Conservation (phyloP, 768 basidiomycete genomes). For the Russula lepida region DNA sequence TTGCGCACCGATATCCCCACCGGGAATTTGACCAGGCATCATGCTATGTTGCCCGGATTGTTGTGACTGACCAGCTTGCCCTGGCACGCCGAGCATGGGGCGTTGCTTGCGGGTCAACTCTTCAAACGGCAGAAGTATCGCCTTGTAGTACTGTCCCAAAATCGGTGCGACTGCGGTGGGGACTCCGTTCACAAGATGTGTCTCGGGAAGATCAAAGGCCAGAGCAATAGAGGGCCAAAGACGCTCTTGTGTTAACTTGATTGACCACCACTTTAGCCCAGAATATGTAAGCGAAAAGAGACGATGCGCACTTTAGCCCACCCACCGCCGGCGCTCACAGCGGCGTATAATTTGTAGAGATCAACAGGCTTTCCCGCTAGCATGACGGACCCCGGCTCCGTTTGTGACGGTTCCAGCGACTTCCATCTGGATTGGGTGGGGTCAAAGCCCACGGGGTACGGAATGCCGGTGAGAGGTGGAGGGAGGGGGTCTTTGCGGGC, state of each 20-base stretch:
- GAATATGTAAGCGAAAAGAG: conserved; percentile 2
- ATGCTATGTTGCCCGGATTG: conserved; percentile 21
- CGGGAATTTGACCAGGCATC: conserved; percentile 18
- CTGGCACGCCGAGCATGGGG: conserved; percentile 38
- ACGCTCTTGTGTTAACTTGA: conserved; percentile 18
- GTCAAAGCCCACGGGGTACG: conserved; percentile 51
- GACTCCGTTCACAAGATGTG: conserved; percentile 28
- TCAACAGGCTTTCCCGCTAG: conserved; percentile 69
- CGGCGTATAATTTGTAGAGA: conserved; percentile 63
- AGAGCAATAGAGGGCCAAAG: conserved; percentile 29
- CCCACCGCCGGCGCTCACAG: conserved; percentile 56
- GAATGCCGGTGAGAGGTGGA: conserved; percentile 58
- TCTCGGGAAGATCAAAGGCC: conserved; percentile 34
- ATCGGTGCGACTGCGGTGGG: conserved; percentile 39
- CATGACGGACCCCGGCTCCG: conserved; percentile 54
- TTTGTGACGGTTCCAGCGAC: conserved; percentile 47
- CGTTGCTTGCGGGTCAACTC: conserved; percentile 56
- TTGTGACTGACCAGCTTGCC: conserved; percentile 29
- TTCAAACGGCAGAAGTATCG: conserved; percentile 63
- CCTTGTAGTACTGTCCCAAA: conserved; percentile 52
- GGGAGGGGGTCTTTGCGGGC: conserved; percentile 59
- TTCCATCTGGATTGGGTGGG: conserved; percentile 56
- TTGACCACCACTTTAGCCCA: background rate
- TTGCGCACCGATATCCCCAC: conserved; percentile 15
- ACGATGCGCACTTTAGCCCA: conserved; percentile 42